Percentiles rank a stretch among this genome's conserved stretches.
phyloP scores from a whole-genome alignment of 2,329 filamentous ascomycete genomes.

The Hirsutella minnesotensis region DNA sequence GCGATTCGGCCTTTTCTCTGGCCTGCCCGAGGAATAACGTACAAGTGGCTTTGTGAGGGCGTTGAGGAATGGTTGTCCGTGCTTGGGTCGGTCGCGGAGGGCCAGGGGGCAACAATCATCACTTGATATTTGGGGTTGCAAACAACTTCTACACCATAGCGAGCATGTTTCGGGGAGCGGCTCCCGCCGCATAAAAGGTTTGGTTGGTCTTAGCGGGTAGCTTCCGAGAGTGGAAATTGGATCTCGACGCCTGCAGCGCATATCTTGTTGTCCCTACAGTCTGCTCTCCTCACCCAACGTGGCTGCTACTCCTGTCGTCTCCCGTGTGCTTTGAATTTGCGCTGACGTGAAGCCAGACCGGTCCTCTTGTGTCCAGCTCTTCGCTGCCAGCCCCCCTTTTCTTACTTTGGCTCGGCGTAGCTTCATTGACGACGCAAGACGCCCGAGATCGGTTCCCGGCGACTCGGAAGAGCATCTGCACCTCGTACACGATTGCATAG shows the following conservation, averaged over 20 bases:
- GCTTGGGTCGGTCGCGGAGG: conserved; percentile 3
- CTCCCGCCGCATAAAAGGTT: conserved; percentile 12
- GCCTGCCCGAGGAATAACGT: conserved; percentile 46
- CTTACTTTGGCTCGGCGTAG: no score
- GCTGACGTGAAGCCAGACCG: no score
- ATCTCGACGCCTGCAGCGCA: conserved; percentile 14
- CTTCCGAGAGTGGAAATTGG: conserved; percentile 13
- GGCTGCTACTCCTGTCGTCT: neutral
- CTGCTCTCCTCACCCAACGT: neutral
- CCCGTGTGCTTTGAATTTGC: neutral
- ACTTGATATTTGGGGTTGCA: conserved; percentile 4
- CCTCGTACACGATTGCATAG: no score
- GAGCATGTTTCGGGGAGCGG: conserved; percentile 22
- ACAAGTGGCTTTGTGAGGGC: neutral
- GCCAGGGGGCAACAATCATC: neutral
- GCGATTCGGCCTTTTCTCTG: conserved; percentile 64
- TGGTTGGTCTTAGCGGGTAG: conserved; percentile 16
- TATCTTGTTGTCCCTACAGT: conserved; percentile 3
- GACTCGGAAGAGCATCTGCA: no score
- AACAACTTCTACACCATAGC: conserved; percentile 19
- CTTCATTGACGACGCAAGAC: no score
- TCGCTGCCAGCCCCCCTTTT: no score
- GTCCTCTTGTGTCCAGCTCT: no score
- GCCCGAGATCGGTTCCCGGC: no score
- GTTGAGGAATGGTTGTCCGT: conserved; percentile 3